Evolutionary conservation across 768 basidiomycete genomes (phyloP).

Genomic region (Tricholoma matsutake): DNA sequence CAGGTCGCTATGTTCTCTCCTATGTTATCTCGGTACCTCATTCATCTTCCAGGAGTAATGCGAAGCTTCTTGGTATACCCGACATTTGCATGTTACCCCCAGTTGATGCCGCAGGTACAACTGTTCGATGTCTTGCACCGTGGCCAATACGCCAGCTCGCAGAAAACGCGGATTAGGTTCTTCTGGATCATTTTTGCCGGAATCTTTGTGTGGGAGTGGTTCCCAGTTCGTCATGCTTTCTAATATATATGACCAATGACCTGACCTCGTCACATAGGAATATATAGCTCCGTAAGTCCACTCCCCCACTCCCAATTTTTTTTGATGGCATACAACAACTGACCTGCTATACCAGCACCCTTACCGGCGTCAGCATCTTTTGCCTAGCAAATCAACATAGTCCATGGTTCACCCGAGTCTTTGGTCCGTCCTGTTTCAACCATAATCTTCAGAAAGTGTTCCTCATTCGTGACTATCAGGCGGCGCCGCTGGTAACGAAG

Average conservation of each 20-base stretch:
- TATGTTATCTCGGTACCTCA: conserved; percentile 6
- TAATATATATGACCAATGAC: neutral
- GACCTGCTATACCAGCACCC: conserved; percentile 27
- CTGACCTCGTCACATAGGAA: conserved; percentile 17
- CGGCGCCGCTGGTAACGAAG: conserved; percentile 52
- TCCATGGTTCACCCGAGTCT: conserved; percentile 49
- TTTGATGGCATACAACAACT: conserved; percentile 1
- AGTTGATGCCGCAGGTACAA: conserved; percentile 36
- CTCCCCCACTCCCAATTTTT: neutral
- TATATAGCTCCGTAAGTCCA: conserved; percentile 38
- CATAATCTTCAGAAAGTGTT: neutral
- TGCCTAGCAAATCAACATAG: conserved; percentile 49
- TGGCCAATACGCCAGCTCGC: conserved; percentile 36
- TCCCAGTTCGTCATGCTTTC: conserved; percentile 34
- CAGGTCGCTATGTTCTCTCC: conserved; percentile 12
- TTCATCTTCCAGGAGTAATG: conserved; percentile 19
- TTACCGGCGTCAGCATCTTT: conserved; percentile 58
- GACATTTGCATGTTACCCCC: conserved; percentile 39
- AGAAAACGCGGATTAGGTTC: conserved; percentile 51
- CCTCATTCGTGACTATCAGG: conserved; percentile 14
- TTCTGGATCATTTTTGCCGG: conserved; percentile 51
- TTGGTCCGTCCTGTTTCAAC: conserved; percentile 34
- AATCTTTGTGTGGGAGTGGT: conserved; percentile 55
- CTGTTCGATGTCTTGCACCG: conserved; percentile 40
- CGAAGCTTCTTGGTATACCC: conserved; percentile 46